Base-by-base conservation (phyloP, 1,139 yeast species). In the Yamadazyma triangularis region DNA sequence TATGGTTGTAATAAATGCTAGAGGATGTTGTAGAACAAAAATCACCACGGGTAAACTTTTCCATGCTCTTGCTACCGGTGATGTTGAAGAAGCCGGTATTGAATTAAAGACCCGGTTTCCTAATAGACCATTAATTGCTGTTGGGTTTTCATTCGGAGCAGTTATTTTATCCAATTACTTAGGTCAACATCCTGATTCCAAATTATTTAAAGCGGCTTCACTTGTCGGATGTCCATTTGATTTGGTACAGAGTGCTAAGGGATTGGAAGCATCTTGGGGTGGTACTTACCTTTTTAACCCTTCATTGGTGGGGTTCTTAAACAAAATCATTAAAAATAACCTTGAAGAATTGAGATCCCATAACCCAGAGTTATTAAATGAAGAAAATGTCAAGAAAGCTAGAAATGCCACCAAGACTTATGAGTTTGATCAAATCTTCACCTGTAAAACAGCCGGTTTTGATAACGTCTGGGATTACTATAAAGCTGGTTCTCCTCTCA, bases 101-200 rank as follows among this genome's bases (percentile, higher is more conserved):
- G 69, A 70, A 30, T 65, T 87, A 45, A 68, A 70, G 38, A 43
- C 49, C 31, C 62, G 70, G 32, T 79, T 72, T 53, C 96, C 96
- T 10, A 62, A 71, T 32, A 73, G 95, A 42, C 82, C 84, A 23
- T 64, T 89, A 24, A 87, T 77, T 53, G 73, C 81, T 2, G 80
- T 77, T 12, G 96, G 96, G 1, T 83, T 82, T 51, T 85, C 95
- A 8, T 79, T 89, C 44, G 97, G 97, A n/a, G 91, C 87, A 1
- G 75, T 84, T 1, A 71, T 87, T 36, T 60, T 87, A 36, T 73
- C 85, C 21, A 88, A 89, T 53, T 88, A 82, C 52, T 55, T 89
- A 24, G 95, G 94, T 22, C 80, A 77, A 47, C 82, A 81, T 14
- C 55, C 56, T 4, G 47, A 45, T 4, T 58, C 66, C 10, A 28